Percentiles rank a stretch among this genome's conserved stretches.
Conservation (phyloP, 1,139 yeast genomes). For the Yamadazyma siamensis region DNA sequence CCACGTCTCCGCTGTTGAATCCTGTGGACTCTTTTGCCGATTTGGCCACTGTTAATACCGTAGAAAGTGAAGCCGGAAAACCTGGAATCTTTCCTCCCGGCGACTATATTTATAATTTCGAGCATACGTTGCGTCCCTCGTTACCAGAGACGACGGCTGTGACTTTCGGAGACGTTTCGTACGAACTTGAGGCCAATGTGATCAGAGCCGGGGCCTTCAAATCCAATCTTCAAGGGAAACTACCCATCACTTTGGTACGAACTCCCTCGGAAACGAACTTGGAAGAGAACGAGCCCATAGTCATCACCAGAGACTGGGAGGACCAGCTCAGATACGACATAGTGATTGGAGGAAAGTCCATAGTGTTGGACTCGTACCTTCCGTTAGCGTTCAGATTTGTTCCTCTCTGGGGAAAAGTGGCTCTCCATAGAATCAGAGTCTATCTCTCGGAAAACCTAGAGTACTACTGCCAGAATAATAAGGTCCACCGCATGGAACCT, state of each 20-base stretch:
- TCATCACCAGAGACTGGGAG: constrained; percentile 90
- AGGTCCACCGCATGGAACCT: constrained; percentile 91
- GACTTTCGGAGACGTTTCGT: constrained; percentile 76
- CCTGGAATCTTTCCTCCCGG: constrained; percentile 59
- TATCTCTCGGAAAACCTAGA: constrained; percentile 87
- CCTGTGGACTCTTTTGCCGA: constrained; percentile 17
- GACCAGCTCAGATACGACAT: constrained; percentile 86
- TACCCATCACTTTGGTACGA: constrained; percentile 67
- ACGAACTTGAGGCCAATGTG: constrained; percentile 64
- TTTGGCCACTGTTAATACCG: constrained; percentile 12
- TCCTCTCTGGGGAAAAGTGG: constrained; percentile 80
- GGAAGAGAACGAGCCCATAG: constrained; percentile 92
- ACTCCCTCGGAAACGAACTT: constrained; percentile 74
- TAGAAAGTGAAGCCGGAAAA: constrained; percentile 21
- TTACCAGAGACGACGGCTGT: constrained; percentile 78
- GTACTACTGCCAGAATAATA: constrained; percentile 79
- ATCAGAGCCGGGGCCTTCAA: constrained; percentile 85
- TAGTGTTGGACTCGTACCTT: constrained; percentile 75
- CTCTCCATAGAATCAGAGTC: constrained; percentile 79
- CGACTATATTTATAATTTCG: constrained; percentile 88
- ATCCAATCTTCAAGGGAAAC: constrained; percentile 61
- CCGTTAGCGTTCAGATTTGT: constrained; percentile 83
- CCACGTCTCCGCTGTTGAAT: constrained; percentile 31
- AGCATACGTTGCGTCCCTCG: constrained; percentile 78
- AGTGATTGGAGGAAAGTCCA: constrained; percentile 82